phyloP scores from a whole-genome alignment of 2,329 filamentous ascomycete species.

The Epichloe brachyelytri region DNA sequence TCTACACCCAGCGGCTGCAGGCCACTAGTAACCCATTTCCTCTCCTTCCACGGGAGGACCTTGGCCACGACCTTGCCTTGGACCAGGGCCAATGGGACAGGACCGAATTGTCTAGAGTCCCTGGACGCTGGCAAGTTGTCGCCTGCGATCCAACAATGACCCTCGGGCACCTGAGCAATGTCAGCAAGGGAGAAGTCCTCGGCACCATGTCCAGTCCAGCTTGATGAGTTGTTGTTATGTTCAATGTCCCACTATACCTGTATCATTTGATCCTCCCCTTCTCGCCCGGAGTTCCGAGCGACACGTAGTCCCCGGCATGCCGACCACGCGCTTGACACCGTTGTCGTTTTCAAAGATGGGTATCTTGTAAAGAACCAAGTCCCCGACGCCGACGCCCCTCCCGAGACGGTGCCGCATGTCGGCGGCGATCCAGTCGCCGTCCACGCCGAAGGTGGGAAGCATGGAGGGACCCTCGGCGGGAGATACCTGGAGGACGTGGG shows the following conservation, averaged over 20 bases:
- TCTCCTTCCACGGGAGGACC: conserved; percentile 38
- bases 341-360: conserved; percentile 49
- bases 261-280: conserved; percentile 41
- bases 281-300: conserved; percentile 47
- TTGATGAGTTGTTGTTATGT: fast-evolving
- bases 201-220: too few species aligned
- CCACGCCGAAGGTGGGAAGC: conserved; percentile 66
- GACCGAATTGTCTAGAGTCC: conserved; percentile 79
- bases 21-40: conserved; percentile 35
- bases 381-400: conserved; percentile 56
- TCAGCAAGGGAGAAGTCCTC: background rate
- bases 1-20: conserved; percentile 20
- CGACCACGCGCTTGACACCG: conserved; percentile 69
- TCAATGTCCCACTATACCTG: conserved; percentile 35
- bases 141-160: conserved; percentile 83
- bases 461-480: conserved; percentile 65
- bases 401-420: conserved; percentile 58
- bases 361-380: conserved; percentile 67
- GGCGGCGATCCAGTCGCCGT: conserved; percentile 56
- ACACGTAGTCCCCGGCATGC: conserved; percentile 63
- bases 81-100: conserved; percentile 73
- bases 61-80: conserved; percentile 67
- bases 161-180: conserved; percentile 64
- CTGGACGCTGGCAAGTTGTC: conserved; percentile 77
- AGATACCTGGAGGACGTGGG: conserved; percentile 50